Evolutionary conservation across 345 rosid genomes (phyloP), one percentile per base, ranked within the genome.

Genomic region (Mangifera indica): DNA sequence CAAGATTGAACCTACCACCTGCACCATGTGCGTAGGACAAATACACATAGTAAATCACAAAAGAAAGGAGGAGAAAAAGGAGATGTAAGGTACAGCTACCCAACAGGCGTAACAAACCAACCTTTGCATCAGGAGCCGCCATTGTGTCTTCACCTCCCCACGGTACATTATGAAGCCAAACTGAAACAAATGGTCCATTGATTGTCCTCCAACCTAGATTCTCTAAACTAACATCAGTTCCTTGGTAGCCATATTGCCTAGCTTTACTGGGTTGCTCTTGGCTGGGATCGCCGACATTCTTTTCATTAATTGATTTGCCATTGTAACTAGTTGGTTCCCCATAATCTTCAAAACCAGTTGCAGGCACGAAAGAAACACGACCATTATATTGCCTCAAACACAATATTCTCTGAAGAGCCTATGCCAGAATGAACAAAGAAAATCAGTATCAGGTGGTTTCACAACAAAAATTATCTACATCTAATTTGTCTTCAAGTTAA

Each of bases 111-210:
- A 65, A 72, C 12, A 67, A 78, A 77, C 88, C 58, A 77, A 92
- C 99, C 98, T 92, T 85, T 2, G 98, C 99, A 60, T 86, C 62
- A 32, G 99, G 99, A 74, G 99, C 99, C 67, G 99, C 97, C 88
- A 89, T 76, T 69, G 81, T 76, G 73, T 82, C 84, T 81, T 93
- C 94, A 10, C 84, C 72, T 45, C 97, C 98, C 99, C 98, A 95
- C 32, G 98, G 94, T 55, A 92, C 99, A 77, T 95, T 95, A 71
- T 95, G 99, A 78, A 92, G 96, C 99, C 99, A 95, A 70, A 95
- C 77, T 49, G 96, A 87, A 81, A 95, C 73, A 87, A 95, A 95
- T 22, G 99, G 99, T 57, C 99, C 98, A 45, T 72, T 80, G 51
- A 95, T 86, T 74, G 82, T 86, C 78, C 97, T 89, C 99, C 99